A percentile compares a stretch with the other conserved stretches of the same genome.
These are phyloP conservation scores for Fusarium sp. DNA, from an alignment of 2,329 filamentous ascomycete species.

Conservation along the genomic window DNA sequence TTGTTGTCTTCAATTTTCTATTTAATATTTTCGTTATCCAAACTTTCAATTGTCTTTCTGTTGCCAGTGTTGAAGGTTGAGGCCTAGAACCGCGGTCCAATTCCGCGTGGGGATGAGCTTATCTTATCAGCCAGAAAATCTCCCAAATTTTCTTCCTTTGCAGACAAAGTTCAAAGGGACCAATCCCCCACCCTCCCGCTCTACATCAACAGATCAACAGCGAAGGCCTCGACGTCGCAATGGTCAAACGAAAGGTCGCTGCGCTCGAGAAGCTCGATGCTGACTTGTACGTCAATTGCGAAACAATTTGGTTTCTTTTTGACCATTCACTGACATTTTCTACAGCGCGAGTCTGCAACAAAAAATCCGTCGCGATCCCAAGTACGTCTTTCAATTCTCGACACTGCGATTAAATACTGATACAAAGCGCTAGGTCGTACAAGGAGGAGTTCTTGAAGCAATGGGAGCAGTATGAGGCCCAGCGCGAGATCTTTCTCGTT, in stretches of 20 bases:
- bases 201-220: slow-evolving; percentile 12
- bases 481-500: slow-evolving; percentile 89
- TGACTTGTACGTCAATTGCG: slow-evolving; percentile 68
- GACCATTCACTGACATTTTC: slow-evolving; percentile 39
- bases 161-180: slow-evolving; percentile 9
- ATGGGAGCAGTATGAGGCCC: slow-evolving; percentile 90
- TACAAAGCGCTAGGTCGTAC: slow-evolving; percentile 71
- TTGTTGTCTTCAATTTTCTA: not conserved
- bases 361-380: slow-evolving; percentile 88
- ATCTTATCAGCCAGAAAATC: slow-evolving; percentile 35
- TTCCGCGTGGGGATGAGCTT: slow-evolving; percentile 24
- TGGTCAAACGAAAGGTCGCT: slow-evolving; percentile 89
- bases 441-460: slow-evolving; percentile 88
- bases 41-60: not conserved
- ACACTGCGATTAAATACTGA: slow-evolving; percentile 21
- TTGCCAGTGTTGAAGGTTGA: not conserved
- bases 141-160: slow-evolving; percentile 34
- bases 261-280: slow-evolving; percentile 96
- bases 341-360: slow-evolving; percentile 84
- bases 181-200: slow-evolving; percentile 20
- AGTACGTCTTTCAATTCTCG: slow-evolving; percentile 56
- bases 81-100: slow-evolving; percentile 17
- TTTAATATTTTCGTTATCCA: not conserved
- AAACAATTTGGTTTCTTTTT: not conserved
- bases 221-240: slow-evolving; percentile 47